Evolutionary conservation across 345 rosid species (phyloP).

Genomic region (Alliaria petiolata): DNA sequence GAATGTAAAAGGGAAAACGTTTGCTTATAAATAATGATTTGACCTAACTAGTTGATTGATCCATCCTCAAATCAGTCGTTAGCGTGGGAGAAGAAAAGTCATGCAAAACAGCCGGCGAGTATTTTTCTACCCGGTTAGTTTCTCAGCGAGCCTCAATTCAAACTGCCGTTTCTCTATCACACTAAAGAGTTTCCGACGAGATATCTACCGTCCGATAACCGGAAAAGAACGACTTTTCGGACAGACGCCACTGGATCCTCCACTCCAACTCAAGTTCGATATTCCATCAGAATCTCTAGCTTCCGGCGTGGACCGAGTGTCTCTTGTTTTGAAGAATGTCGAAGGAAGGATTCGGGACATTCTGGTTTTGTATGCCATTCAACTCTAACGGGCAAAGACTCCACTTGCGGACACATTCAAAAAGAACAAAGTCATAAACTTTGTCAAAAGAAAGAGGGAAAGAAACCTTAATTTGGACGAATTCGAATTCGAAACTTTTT

Average conservation of each 20-base stretch:
- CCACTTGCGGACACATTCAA: neutral
- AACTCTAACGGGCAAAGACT: neutral
- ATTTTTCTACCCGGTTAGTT: neutral
- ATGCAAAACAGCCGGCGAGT: neutral
- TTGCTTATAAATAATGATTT: no score
- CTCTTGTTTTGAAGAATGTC: neutral
- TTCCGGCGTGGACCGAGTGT: neutral
- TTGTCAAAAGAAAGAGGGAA: neutral
- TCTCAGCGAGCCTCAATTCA: neutral
- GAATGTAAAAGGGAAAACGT: no score
- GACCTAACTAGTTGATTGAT: no score
- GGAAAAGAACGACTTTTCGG: constrained; percentile 2
- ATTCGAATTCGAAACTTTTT: neutral
- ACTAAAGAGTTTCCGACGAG: neutral
- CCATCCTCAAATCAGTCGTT: neutral
- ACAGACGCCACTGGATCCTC: neutral
- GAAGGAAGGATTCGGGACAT: neutral
- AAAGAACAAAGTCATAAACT: constrained; percentile 23
- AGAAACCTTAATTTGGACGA: neutral
- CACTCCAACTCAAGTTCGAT: neutral
- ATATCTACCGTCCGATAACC: neutral
- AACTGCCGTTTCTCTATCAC: neutral
- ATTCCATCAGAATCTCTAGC: neutral
- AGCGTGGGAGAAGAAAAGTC: neutral
- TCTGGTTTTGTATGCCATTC: constrained; percentile 1